A percentile compares a stretch with the other conserved stretches of the same genome.
phyloP scores from a whole-genome alignment of 2,329 filamentous ascomycete genomes.

The Alternaria ventricosa region DNA sequence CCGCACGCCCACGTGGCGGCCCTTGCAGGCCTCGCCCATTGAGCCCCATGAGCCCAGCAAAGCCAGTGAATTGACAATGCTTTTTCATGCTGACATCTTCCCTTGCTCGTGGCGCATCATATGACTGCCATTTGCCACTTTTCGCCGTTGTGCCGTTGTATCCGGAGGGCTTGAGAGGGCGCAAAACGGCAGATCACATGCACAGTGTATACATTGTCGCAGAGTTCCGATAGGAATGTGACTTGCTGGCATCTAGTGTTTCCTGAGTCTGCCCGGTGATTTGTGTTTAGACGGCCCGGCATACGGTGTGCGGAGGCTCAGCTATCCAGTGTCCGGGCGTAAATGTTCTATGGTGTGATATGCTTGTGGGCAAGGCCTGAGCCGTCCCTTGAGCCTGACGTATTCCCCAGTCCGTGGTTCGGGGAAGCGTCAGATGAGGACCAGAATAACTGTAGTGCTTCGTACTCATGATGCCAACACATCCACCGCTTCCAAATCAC shows the following conservation, averaged over 20 bases:
- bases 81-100: not conserved
- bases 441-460: not conserved
- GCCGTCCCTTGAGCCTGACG: not conserved
- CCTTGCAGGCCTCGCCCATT: not conserved
- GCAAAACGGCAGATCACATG: not conserved
- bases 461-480: not conserved
- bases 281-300: not conserved
- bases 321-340: no score
- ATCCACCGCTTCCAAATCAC: not conserved
- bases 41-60: not conserved
- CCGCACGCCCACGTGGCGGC: not conserved
- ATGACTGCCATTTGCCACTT: not conserved
- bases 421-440: not conserved
- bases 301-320: not conserved
- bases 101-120: not conserved
- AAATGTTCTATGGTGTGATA: no score
- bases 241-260: not conserved
- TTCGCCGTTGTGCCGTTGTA: not conserved
- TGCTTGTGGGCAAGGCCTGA: not conserved
- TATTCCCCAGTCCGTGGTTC: no score
- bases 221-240: not conserved
- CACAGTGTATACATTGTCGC: not conserved
- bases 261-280: rapidly evolving
- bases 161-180: not conserved
- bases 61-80: not conserved